Base-by-base conservation (phyloP, 73 alveolate species). In the Paramecium caudatum region DNA sequence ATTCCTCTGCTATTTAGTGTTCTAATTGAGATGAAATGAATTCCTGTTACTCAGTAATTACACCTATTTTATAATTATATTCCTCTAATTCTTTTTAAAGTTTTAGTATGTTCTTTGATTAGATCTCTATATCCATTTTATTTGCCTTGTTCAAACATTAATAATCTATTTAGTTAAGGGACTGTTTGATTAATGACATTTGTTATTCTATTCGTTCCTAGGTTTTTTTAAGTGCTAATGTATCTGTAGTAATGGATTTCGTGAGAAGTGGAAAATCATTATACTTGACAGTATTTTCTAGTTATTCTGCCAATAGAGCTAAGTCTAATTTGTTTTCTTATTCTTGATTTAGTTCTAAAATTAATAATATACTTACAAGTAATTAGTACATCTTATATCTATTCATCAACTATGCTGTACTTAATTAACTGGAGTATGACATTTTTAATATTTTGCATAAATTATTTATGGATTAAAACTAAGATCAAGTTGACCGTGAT, bases 401-500 rank as follows among this genome's bases (percentile, higher is more conserved):
- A 43, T 55, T 55, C 80, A 55, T 55, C 80, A 0, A 55, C 80
- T 27, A 55, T 55, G 7, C 80, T 55, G 9, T 55, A 55, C 30
- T 55, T 55, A 27, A 55, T 55, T 43, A 55, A 55, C 46, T 55
- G 80, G 30, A 19, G 80, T 1, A 55, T 55, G 30, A 55, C 80
- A 55, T 55, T 55, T 55, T 55, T 55, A 55, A 55, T 55, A 55
- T 55, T 55, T 55, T 55, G 80, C 80, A 55, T 74, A 74, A 41
- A 21, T 74, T 34, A 74, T 27, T 27, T 74, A 74, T 74, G 88
- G 68, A 41, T 74, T 25, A 36, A 74, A 74, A 37, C 17, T 2
- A 16, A 3, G 88, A 74, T 10, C 13, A 55, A 55, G 80, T n/a
- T 8, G 70, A 74, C 19, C 36, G 88, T 41, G 55, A 30, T 21